Percentiles rank a stretch among this genome's conserved stretches.
Evolutionary conservation across 495 filamentous ascomycete genomes (phyloP).

Genomic region (Opeltia flavorubescens): DNA sequence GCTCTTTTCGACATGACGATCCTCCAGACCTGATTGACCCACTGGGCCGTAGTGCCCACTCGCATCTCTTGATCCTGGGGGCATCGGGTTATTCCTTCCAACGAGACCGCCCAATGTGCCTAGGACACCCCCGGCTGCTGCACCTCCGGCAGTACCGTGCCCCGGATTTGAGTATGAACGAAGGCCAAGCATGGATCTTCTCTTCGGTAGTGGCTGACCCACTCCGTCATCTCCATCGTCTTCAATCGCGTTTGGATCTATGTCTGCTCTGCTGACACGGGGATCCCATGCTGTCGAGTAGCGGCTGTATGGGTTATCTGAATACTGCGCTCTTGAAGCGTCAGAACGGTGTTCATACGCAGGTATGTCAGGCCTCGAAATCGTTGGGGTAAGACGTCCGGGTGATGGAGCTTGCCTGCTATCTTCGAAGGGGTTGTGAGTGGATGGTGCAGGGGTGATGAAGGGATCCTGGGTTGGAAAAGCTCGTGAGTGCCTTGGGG

Average conservation of each 20-base stretch:
- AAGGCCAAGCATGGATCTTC: constrained; percentile 39
- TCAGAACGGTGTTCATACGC: constrained; percentile 21
- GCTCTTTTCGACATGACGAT: constrained; percentile 30
- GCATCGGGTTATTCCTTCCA: constrained; percentile 18
- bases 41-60: constrained; percentile 42
- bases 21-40: constrained; percentile 17
- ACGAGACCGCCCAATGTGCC: constrained; percentile 23
- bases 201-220: constrained; percentile 25
- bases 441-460: constrained; percentile 23
- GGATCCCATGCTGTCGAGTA: constrained; percentile 45
- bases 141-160: constrained; percentile 26
- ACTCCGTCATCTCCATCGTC: constrained; percentile 82
- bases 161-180: constrained; percentile 20
- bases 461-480: constrained; percentile 23
- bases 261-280: constrained; percentile 32
- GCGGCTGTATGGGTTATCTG: constrained; percentile 43
- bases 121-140: constrained; percentile 39
- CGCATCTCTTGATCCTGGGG: constrained; percentile 10
- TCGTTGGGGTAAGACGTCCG: constrained; percentile 24
- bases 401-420: constrained; percentile 22
- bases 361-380: constrained; percentile 19
- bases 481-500: constrained; percentile 6
- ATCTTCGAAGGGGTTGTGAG: constrained; percentile 16
- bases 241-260: constrained; percentile 66
- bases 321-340: constrained; percentile 21